phyloP scores from a whole-genome alignment of 129 eudicot species.

The Flaveria sonorensis region DNA sequence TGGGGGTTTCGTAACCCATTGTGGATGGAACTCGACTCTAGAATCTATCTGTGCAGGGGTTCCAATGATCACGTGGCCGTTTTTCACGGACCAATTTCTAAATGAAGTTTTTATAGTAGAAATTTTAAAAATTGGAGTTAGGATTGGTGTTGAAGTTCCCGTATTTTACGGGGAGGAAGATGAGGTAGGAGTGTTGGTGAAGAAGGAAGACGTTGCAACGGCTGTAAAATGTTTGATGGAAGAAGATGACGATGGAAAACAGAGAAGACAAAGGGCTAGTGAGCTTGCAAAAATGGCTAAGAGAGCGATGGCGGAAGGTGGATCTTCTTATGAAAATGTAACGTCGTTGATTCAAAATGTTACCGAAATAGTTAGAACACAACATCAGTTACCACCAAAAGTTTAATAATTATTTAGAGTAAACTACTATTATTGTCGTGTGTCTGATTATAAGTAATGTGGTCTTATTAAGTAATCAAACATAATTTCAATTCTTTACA shows the following conservation, averaged over 20 bases:
- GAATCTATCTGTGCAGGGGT: slow-evolving; percentile 53
- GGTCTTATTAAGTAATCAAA: too few species aligned
- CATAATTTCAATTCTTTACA: too few species aligned
- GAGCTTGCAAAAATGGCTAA: slow-evolving; percentile 49
- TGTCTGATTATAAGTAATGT: too few species aligned
- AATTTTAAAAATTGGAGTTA: slow-evolving; percentile 44
- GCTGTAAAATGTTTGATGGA: slow-evolving; percentile 42
- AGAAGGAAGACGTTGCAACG: slow-evolving; percentile 36
- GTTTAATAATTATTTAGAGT: too few species aligned
- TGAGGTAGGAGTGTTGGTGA: slow-evolving; percentile 38
- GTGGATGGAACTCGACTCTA: slow-evolving; percentile 30
- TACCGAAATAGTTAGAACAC: not conserved
- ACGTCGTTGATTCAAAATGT: slow-evolving; percentile 28
- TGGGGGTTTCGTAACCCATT: slow-evolving; percentile 16
- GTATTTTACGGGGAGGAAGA: slow-evolving; percentile 20
- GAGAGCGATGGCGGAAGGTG: slow-evolving; percentile 47
- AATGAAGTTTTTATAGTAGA: slow-evolving; percentile 50
- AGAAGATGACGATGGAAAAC: slow-evolving; percentile 36
- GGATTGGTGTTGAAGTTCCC: slow-evolving; percentile 37
- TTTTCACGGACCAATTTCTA: slow-evolving; percentile 53
- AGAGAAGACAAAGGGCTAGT: slow-evolving; percentile 35
- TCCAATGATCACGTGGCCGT: slow-evolving; percentile 63
- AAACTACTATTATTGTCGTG: too few species aligned
- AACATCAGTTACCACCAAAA: not conserved
- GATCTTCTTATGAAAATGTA: slow-evolving; percentile 42